Base-by-base conservation (phyloP, 495 filamentous ascomycete species). In the Paragyromitra xinjiangensis region DNA sequence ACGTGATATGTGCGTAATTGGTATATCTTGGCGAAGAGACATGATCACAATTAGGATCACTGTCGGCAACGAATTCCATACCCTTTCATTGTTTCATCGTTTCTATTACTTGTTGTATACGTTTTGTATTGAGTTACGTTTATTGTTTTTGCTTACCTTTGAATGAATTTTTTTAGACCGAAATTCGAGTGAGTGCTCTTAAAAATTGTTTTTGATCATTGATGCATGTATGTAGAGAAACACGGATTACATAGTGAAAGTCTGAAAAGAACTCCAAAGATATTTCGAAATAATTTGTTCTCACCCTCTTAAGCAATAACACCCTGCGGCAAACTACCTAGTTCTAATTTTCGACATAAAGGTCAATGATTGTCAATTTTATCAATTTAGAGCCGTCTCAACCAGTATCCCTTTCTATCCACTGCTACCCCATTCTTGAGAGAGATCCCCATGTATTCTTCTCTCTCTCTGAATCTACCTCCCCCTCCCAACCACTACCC, bases 1-100 rank as follows among this genome's bases (percentile, higher is more conserved):
- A 45, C 29, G n/a, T 40, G 48, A 11, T 48, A 73, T 65, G 61
- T n/a, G 53, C 66, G 48, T 59, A 70, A 61, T 61, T 14, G 14
- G 3, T 44, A 61, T 11, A 61, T 11, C n/a, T 34, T 11, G 29
- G 37, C 16, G 12, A 22, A 42, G 34, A 62, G 39, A 6, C 61
- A 64, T 64, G 61, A 65, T 48, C 63, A 65, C 63, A 3, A 65
- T 34, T n/a, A 29, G 63, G 63, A 50, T 48, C 22, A 50, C 26
- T 71, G 6, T 51, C 9, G 19, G 12, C 9, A 71, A 62, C 56
- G 53, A 62, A 37, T 48, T 69, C 29, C 11, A 73, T 73, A 61
- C 16, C 63, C 2, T 26, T 48, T 48, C 16, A 48, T 48, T 9
- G 8, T 53, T 71, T 44, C 1, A 53, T 1, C 37, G 19, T 69